Evolutionary conservation across 1,284 basidiomycete species (phyloP), one percentile per base, ranked within the genome.

Genomic region (Coniophora puteana): DNA sequence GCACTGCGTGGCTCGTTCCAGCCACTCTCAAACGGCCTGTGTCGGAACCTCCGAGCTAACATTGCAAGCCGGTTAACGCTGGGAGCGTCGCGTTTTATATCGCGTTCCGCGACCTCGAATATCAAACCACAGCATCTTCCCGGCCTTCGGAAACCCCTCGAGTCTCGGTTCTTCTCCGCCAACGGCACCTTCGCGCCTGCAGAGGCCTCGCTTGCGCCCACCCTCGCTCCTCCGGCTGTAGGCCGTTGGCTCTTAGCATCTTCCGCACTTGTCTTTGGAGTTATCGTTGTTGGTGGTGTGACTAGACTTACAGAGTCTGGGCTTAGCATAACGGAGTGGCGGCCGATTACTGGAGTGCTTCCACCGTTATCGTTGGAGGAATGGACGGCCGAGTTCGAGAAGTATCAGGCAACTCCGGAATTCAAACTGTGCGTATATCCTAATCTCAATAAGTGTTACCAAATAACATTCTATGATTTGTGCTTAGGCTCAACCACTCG

Each of bases 291-390:
- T 5, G 96, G 96, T 26, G 96, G 95, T 8, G 79, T 99, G 39
- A 99, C 96, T 2, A 86, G 96, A 30, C 77, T 99, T 46, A 99
- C 96, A 4, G 96, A 99, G 67, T 96, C 93, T 18, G 96, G 96
- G 5, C 72, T 99, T 47, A 94, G 91, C 51, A 99, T 99, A 61
- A 95, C 92, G 23, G 96, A 99, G 72, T 99, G 96, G 96, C 80
- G 83, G 45, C 93, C 95, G 5, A 83, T 99, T 49, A 88, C 91
- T 34, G 96, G 96, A 17, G 73, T 93, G 41, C 62, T 93, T 13
- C 92, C 94, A 13, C 96, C 96, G 3, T 65, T 91, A 25, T 79
- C 79, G 2, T 66, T 75, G 13, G 78, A 70, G 2, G 81, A 92
- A 46, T 99, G 96, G 96, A 73, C 83, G 46, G 71, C 67, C 24